These are phyloP conservation scores for Penicillium sp. DNA, from an alignment of 2,329 filamentous ascomycete genomes.

Conservation along the genomic window DNA sequence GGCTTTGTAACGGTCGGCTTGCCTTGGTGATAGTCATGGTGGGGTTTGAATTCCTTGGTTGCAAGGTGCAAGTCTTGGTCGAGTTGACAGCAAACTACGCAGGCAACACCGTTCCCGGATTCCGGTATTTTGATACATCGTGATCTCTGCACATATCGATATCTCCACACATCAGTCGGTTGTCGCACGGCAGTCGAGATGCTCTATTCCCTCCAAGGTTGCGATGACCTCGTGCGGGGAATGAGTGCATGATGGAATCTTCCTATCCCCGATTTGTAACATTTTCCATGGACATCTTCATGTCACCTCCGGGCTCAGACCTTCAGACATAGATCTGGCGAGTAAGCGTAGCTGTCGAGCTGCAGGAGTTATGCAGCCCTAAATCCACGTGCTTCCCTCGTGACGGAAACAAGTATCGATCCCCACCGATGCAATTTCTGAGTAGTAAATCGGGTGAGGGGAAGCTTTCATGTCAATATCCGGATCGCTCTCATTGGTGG, in stretches of 20 bases:
- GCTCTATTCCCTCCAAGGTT: background rate
- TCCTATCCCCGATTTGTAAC: background rate
- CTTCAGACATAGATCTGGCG: background rate
- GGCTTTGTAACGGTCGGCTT: background rate
- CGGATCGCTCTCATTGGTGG: background rate
- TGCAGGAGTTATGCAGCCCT: background rate
- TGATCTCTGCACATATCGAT: background rate
- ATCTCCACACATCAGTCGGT: background rate
- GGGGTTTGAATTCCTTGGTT: background rate
- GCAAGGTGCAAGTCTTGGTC: background rate
- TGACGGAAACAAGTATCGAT: slow-evolving; percentile 1
- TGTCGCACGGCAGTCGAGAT: background rate
- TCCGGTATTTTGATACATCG: background rate
- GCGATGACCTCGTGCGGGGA: background rate
- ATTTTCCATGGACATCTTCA: background rate
- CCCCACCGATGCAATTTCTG: background rate
- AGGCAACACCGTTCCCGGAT: background rate
- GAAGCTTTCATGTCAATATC: background rate
- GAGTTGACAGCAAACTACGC: background rate
- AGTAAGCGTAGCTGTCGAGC: background rate
- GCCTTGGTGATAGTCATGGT: background rate
- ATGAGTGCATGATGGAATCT: background rate
- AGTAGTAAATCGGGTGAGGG: background rate
- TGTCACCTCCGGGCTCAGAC: background rate
- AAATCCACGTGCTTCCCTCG: background rate